These are phyloP conservation scores for Xylariomycetidae sp. DNA, from an alignment of 2,329 filamentous ascomycete species.

Conservation along the genomic window DNA sequence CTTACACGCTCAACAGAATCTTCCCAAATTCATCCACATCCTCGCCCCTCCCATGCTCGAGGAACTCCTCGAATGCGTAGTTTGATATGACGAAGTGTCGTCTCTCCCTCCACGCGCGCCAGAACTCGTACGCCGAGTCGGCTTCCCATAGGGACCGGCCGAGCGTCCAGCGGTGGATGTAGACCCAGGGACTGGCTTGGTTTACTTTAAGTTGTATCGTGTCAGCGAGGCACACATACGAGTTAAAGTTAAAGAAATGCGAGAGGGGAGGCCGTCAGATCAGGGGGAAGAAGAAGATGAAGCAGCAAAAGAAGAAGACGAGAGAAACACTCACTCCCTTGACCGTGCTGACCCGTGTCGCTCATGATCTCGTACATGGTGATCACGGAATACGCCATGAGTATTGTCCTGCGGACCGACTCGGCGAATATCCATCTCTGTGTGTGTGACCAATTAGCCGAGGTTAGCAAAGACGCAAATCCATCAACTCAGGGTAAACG, in stretches of 20 bases:
- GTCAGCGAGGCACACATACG: no score
- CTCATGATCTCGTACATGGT: slow-evolving; percentile 23
- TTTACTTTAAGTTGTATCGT: no score
- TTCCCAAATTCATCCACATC: slow-evolving; percentile 28
- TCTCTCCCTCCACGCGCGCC: slow-evolving; percentile 22
- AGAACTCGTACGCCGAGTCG: slow-evolving; percentile 22
- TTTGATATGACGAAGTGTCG: slow-evolving; percentile 24
- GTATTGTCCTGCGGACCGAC: slow-evolving; percentile 27
- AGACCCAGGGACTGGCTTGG: slow-evolving; percentile 18
- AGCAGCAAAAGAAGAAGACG: background rate
- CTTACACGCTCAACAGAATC: slow-evolving; percentile 22
- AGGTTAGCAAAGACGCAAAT: no score
- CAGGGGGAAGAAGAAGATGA: no score
- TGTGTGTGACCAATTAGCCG: no score
- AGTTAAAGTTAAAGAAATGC: no score
- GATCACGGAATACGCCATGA: slow-evolving; percentile 26
- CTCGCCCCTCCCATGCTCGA: slow-evolving; percentile 20
- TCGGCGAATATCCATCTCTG: slow-evolving; percentile 32
- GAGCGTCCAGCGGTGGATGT: slow-evolving; percentile 28
- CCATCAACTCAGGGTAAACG: no score
- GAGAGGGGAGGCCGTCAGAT: no score
- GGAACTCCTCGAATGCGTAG: slow-evolving; percentile 22
- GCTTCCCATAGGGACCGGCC: slow-evolving; percentile 27
- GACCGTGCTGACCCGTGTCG: slow-evolving; percentile 10
- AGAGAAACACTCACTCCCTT: background rate